Percentiles rank a stretch among this genome's conserved stretches.
Conservation (phyloP, 345 rosid genomes). For the Aquilaria yunnanensis region DNA sequence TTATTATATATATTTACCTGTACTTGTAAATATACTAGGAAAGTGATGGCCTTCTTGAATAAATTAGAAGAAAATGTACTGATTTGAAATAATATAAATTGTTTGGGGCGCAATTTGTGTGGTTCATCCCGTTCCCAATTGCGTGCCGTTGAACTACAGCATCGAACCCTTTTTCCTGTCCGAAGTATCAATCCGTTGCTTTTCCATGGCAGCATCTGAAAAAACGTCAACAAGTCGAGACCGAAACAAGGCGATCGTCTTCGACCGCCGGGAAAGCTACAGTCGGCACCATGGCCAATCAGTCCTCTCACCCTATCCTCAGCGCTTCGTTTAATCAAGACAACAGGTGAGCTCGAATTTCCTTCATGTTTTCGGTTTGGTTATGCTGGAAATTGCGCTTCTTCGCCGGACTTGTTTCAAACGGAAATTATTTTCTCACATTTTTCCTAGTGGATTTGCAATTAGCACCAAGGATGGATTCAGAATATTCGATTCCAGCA, state of each 20-base stretch:
- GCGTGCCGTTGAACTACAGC: too few species aligned
- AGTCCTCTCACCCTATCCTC: constrained; percentile 44
- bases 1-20: too few species aligned
- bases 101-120: too few species aligned
- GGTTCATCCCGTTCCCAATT: too few species aligned
- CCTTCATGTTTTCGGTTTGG: neutral
- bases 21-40: too few species aligned
- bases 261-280: neutral
- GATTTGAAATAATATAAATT: too few species aligned
- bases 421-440: constrained; percentile 12
- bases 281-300: constrained; percentile 44
- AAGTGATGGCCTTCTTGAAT: too few species aligned
- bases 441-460: constrained; percentile 55
- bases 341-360: constrained; percentile 38
- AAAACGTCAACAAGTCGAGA: too few species aligned
- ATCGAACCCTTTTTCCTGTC: too few species aligned
- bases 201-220: too few species aligned
- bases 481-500: constrained; percentile 67
- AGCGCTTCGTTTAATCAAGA: constrained; percentile 91
- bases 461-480: constrained; percentile 67
- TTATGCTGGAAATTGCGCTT: neutral
- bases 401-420: constrained; percentile 5
- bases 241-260: neutral
- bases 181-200: too few species aligned
- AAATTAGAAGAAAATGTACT: too few species aligned